Evolutionary conservation across 2,329 filamentous ascomycete species (phyloP).

Genomic region (Penicillium sp.): DNA sequence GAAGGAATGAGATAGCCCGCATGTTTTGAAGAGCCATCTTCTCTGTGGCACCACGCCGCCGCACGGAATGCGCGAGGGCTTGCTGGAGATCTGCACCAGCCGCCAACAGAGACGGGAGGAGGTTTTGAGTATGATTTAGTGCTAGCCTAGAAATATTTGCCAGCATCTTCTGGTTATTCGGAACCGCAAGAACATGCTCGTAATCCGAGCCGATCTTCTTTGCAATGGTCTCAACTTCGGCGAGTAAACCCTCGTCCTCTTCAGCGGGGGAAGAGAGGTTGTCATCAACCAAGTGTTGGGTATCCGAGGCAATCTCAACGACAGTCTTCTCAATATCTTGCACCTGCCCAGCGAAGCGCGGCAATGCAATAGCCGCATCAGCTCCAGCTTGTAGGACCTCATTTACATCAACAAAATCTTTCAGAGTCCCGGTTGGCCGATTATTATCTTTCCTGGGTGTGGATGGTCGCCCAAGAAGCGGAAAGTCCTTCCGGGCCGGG

Average conservation of each 20-base stretch:
- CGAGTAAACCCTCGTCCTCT: slow-evolving; percentile 67
- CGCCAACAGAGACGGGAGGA: slow-evolving; percentile 60
- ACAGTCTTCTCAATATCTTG: slow-evolving; percentile 62
- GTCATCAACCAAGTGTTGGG: slow-evolving; percentile 36
- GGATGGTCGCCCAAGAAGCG: slow-evolving; percentile 40
- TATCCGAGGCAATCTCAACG: slow-evolving; percentile 60
- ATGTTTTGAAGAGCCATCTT: slow-evolving; percentile 70
- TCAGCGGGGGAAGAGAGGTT: slow-evolving; percentile 56
- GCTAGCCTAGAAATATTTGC: slow-evolving; percentile 64
- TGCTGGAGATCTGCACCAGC: slow-evolving; percentile 57
- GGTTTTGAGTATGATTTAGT: slow-evolving; percentile 62
- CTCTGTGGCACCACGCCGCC: slow-evolving; percentile 68
- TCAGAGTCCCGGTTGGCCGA: slow-evolving; percentile 58
- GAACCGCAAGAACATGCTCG: slow-evolving; percentile 69
- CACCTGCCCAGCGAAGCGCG: slow-evolving; percentile 61
- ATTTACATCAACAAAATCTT: slow-evolving; percentile 73
- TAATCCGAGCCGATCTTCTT: slow-evolving; percentile 87
- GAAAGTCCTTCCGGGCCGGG: slow-evolving; percentile 46
- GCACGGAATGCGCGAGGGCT: slow-evolving; percentile 51
- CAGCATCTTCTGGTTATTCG: slow-evolving; percentile 64
- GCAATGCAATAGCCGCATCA: slow-evolving; percentile 58
- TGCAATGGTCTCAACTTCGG: slow-evolving; percentile 82
- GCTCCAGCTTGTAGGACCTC: slow-evolving; percentile 71
- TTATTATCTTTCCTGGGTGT: slow-evolving; percentile 45
- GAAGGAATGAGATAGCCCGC: slow-evolving; percentile 77